These are phyloP conservation scores for Hyaloscypha variabilis DNA, from an alignment of 495 filamentous ascomycete species.

Conservation along the genomic window DNA sequence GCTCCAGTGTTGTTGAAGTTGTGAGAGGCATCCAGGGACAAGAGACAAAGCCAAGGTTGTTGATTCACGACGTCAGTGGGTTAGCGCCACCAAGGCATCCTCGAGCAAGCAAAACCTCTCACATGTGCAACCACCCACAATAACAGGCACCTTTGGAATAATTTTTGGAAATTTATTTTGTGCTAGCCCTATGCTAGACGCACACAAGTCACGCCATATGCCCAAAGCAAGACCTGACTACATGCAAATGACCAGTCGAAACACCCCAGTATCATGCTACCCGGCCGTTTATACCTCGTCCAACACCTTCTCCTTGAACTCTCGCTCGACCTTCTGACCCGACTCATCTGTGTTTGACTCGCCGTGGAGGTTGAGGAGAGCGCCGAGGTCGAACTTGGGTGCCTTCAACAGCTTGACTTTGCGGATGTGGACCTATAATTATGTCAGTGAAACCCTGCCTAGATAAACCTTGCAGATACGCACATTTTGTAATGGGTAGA, in stretches of 20 bases:
- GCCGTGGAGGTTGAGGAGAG: slow-evolving; percentile 91
- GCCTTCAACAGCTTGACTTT: slow-evolving; percentile 99
- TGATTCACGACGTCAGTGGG: slow-evolving; percentile 28
- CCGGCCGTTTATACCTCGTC: slow-evolving; percentile 78
- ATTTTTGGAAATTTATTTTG: slow-evolving; percentile 34
- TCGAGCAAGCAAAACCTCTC: slow-evolving; percentile 4
- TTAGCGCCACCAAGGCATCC: slow-evolving; percentile 22
- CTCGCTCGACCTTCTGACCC: slow-evolving; percentile 97
- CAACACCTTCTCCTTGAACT: slow-evolving; percentile 97
- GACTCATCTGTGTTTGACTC: slow-evolving; percentile 95
- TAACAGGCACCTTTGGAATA: slow-evolving; percentile 2
- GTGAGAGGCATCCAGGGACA: background rate
- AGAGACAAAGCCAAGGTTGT: background rate
- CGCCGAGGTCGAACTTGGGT: slow-evolving; percentile 98
- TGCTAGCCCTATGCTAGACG: slow-evolving; percentile 48
- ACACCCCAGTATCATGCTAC: slow-evolving; percentile 41
- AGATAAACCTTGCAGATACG: slow-evolving; percentile 37
- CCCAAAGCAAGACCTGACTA: slow-evolving; percentile 54
- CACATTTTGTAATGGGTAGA: slow-evolving; percentile 99
- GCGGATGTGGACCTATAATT: slow-evolving; percentile 90
- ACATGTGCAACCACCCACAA: slow-evolving; percentile 4
- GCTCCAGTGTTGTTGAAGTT: background rate
- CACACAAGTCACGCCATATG: slow-evolving; percentile 50
- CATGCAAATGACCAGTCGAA: slow-evolving; percentile 41
- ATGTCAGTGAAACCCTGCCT: slow-evolving; percentile 34